Evolutionary conservation across 495 filamentous ascomycete genomes (phyloP).

Genomic region (Neurospora sp.): DNA sequence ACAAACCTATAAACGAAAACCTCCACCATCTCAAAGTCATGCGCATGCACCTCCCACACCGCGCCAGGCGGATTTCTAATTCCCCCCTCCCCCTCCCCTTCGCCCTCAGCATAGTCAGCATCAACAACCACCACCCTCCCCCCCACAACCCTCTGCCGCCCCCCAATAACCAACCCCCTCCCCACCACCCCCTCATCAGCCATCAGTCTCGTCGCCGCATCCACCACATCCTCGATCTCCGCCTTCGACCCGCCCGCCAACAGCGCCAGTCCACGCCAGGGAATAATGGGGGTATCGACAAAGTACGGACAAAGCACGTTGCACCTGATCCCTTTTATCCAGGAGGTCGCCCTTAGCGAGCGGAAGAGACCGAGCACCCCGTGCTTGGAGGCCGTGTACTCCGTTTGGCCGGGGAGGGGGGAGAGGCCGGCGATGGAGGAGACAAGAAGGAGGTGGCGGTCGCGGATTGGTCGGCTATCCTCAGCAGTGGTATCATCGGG

Average conservation of each 20-base stretch:
- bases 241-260: constrained; percentile 45
- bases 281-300: constrained; percentile 51
- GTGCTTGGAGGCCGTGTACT: constrained; percentile 55
- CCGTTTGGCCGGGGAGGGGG: constrained; percentile 35
- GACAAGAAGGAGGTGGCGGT: constrained; percentile 45
- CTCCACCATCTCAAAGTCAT: constrained; percentile 48
- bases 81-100: neutral
- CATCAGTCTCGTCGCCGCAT: constrained; percentile 26
- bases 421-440: constrained; percentile 44
- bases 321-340: constrained; percentile 40
- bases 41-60: constrained; percentile 47
- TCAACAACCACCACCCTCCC: neutral
- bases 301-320: constrained; percentile 59
- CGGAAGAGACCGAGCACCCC: constrained; percentile 55
- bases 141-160: constrained; percentile 30
- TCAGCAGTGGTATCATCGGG: too few relatives aligned
- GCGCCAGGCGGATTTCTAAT: neutral
- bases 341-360: constrained; percentile 37
- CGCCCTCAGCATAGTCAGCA: neutral
- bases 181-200: constrained; percentile 43
- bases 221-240: constrained; percentile 39
- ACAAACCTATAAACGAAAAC: constrained; percentile 38
- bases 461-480: constrained; percentile 7
- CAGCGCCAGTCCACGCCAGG: constrained; percentile 26
- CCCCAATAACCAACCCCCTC: constrained; percentile 44